A percentile compares a stretch with the other conserved stretches of the same genome.
Evolutionary conservation across 192 early-diverging fungal species (phyloP).

Genomic region (Entomortierella beljakovae): DNA sequence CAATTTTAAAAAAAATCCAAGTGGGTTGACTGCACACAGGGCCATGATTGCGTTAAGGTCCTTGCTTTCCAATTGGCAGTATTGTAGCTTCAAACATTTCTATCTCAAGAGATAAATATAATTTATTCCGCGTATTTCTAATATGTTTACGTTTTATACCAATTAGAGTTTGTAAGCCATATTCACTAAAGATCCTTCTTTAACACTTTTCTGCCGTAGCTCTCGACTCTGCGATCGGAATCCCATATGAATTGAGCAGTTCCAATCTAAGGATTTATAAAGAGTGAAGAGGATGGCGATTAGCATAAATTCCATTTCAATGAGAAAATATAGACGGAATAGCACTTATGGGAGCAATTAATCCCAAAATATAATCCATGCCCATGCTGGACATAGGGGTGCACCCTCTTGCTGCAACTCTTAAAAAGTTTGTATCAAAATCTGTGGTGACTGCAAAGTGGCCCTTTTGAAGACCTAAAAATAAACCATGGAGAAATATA

Average conservation of each 20-base stretch:
- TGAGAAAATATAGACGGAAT: background rate
- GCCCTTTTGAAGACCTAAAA: constrained; percentile 36
- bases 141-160: background rate
- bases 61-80: constrained; percentile 43
- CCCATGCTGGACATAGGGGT: constrained; percentile 30
- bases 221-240: constrained; percentile 29
- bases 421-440: constrained; percentile 43
- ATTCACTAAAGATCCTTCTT: constrained; percentile 40
- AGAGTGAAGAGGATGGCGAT: background rate
- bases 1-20: background rate
- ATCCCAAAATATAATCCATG: constrained; percentile 26
- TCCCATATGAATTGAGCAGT: constrained; percentile 37
- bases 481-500: background rate
- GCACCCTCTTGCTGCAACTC: constrained; percentile 31
- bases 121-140: background rate
- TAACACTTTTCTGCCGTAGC: constrained; percentile 34
- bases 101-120: background rate
- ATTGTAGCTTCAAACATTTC: constrained; percentile 19
- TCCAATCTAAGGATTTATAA: constrained; percentile 18
- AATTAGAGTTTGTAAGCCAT: background rate
- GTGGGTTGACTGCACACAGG: constrained; percentile 40
- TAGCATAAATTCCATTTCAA: background rate
- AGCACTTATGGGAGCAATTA: constrained; percentile 37
- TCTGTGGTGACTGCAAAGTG: constrained; percentile 46
- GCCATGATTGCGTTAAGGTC: constrained; percentile 40